Evolutionary conservation across 2,329 filamentous ascomycete species (phyloP).

Genomic region (Phaeoacremonium minimum): DNA sequence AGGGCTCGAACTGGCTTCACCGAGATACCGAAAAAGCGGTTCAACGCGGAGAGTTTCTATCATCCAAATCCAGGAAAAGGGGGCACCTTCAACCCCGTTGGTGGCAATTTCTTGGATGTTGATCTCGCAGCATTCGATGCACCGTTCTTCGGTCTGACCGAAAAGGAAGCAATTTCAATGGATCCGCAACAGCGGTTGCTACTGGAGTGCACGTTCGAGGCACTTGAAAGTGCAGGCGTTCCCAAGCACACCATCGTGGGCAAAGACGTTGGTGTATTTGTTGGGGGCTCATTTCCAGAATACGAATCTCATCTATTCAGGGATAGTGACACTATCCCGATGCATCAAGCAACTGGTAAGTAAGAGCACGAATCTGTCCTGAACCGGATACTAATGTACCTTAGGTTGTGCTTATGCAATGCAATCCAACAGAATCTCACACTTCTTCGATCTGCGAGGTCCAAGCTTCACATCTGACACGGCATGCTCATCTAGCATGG

Average conservation of each 20-base stretch:
- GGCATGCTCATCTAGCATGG: constrained; percentile 46
- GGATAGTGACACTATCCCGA: constrained; percentile 41
- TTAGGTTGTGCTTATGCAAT: constrained; percentile 45
- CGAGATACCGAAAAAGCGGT: constrained; percentile 39
- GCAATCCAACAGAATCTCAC: constrained; percentile 49
- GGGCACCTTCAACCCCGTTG: constrained; percentile 30
- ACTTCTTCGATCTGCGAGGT: constrained; percentile 50
- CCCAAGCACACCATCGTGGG: constrained; percentile 41
- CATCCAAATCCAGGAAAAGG: constrained; percentile 38
- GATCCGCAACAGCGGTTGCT: constrained; percentile 51
- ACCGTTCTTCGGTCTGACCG: constrained; percentile 47
- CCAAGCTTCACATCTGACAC: constrained; percentile 49
- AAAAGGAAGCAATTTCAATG: constrained; percentile 46
- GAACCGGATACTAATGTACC: constrained; percentile 1
- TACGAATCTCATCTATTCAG: constrained; percentile 40
- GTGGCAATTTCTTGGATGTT: constrained; percentile 37
- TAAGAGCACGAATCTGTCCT: not conserved
- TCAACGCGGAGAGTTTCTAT: constrained; percentile 31
- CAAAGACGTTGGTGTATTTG: constrained; percentile 43
- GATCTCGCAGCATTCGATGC: constrained; percentile 45
- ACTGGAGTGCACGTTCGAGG: constrained; percentile 50
- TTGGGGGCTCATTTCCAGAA: constrained; percentile 42
- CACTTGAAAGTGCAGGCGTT: constrained; percentile 47
- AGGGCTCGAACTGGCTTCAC: constrained; percentile 34
- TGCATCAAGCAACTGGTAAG: constrained; percentile 47